Evolutionary conservation across 2,329 filamentous ascomycete genomes (phyloP).

Genomic region (Akanthomyces muscarius): DNA sequence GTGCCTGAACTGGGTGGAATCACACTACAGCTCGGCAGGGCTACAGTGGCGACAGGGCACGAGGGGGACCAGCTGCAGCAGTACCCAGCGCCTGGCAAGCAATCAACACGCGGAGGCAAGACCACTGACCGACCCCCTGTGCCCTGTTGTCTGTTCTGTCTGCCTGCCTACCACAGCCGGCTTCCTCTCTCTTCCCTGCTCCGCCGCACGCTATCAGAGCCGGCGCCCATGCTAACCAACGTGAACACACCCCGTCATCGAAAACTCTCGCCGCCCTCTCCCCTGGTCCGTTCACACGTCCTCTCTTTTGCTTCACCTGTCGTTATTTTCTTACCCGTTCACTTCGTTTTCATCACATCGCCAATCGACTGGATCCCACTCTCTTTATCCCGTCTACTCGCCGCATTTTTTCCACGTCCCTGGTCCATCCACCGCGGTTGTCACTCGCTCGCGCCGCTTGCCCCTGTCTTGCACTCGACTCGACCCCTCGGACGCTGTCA

Average conservation of each 20-base stretch:
- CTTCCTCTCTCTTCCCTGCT: neutral
- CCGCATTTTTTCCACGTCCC: neutral
- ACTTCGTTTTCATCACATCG: neutral
- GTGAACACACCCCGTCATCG: slow-evolving; percentile 2
- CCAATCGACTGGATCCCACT: neutral
- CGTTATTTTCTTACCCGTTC: neutral
- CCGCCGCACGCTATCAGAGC: neutral
- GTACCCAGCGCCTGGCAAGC: too few relatives aligned
- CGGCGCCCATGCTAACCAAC: neutral
- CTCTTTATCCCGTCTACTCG: neutral
- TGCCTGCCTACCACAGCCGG: neutral
- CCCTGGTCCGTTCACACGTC: neutral
- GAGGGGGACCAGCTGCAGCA: too few relatives aligned
- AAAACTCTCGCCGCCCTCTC: neutral
- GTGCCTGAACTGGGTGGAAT: too few relatives aligned
- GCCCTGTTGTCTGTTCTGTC: too few relatives aligned
- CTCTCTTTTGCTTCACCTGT: slow-evolving; percentile 1
- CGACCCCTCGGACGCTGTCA: slow-evolving; percentile 10
- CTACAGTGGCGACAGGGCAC: too few relatives aligned
- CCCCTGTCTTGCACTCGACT: neutral
- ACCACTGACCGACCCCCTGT: neutral
- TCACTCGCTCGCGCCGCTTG: neutral
- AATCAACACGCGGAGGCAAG: too few relatives aligned
- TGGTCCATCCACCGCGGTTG: neutral
- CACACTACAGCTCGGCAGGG: too few relatives aligned